Base-by-base conservation (phyloP, 768 basidiomycete species). In the Krasilnikovozyma curviuscula region DNA sequence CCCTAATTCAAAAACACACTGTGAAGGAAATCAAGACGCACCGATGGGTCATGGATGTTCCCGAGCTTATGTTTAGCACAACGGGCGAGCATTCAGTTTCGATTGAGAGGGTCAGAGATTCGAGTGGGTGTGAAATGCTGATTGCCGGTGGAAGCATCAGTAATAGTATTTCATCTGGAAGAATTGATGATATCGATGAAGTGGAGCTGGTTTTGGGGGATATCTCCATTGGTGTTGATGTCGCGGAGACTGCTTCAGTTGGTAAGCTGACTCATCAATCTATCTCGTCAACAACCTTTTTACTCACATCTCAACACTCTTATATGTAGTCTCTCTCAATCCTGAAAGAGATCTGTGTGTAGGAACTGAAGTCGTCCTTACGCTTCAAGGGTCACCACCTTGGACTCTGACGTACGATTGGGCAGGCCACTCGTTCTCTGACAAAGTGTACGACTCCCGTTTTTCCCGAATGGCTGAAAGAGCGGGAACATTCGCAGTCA, bases 201-300 rank as follows among this genome's bases (percentile, higher is more conserved):
- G 38, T 7, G 13, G 33, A 24, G 6, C 31, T 32, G 18, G 31
- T 37, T 18, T 34, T 24, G 5, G 37, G 42, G 41, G 33, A 31
- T 21, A 21, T 39, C 33, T 48, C 49, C 19, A 52, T 55, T n/a
- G 49, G 48, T 18, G 73, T 88, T 12, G 85, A 95, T 56, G 86
- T 97, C n/a, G 83, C 86, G 3, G 93, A 98, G 65, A 84, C 84
- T 1, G 93, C 93, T 8, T 77, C 83, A 12, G 86, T 98, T 46
- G 72, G n/a, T n/a, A n/a, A n/a, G n/a, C n/a, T n/a, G n/a, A n/a
- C n/a, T n/a, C n/a, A n/a, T n/a, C n/a, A n/a, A n/a, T n/a, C n/a
- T n/a, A n/a, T n/a, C n/a, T n/a, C n/a, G n/a, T n/a, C n/a, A n/a
- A n/a, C n/a, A n/a, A n/a, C n/a, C n/a, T n/a, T n/a, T n/a, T n/a